Conservation (phyloP, 75 land plant genomes). For the Adiantum capillusveneris region DNA sequence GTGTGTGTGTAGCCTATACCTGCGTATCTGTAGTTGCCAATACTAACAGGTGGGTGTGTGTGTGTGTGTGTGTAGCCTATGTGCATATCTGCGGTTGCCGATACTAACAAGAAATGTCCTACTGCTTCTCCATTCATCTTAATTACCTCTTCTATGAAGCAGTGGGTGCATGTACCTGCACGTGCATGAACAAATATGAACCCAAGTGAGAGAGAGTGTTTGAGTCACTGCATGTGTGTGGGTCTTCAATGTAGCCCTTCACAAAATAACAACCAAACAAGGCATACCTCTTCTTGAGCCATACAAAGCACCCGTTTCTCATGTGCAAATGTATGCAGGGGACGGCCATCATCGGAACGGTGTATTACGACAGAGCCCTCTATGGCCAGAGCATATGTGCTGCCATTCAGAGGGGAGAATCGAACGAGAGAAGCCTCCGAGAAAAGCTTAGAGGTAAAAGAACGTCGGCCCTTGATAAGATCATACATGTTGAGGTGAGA, state of each 20-base stretch:
- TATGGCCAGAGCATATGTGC: conserved; percentile 54
- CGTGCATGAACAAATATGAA: too few relatives aligned
- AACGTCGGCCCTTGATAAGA: conserved; percentile 68
- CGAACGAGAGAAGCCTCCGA: conserved; percentile 53
- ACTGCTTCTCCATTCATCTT: too few relatives aligned
- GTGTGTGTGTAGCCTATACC: neutral
- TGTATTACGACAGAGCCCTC: conserved; percentile 54
- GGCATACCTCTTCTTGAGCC: conserved; percentile 44
- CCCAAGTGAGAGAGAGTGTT: too few relatives aligned
- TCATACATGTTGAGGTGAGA: conserved; percentile 61
- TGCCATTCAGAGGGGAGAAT: conserved; percentile 41
- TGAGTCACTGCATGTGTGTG: too few relatives aligned
- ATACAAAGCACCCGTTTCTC: conserved; percentile 59
- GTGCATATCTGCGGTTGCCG: too few relatives aligned
- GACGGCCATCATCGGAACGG: conserved; percentile 63
- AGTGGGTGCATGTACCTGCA: too few relatives aligned
- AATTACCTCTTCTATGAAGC: too few relatives aligned
- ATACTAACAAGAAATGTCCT: too few relatives aligned
- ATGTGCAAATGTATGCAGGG: conserved; percentile 40
- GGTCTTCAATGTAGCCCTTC: too few relatives aligned
- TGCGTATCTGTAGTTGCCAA: neutral
- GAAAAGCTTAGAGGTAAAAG: conserved; percentile 54
- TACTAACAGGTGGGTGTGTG: neutral
- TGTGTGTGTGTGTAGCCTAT: too few relatives aligned
- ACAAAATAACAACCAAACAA: too few relatives aligned